Base-by-base conservation (phyloP, 2,329 filamentous ascomycete species). In the Monosporascus sp. region DNA sequence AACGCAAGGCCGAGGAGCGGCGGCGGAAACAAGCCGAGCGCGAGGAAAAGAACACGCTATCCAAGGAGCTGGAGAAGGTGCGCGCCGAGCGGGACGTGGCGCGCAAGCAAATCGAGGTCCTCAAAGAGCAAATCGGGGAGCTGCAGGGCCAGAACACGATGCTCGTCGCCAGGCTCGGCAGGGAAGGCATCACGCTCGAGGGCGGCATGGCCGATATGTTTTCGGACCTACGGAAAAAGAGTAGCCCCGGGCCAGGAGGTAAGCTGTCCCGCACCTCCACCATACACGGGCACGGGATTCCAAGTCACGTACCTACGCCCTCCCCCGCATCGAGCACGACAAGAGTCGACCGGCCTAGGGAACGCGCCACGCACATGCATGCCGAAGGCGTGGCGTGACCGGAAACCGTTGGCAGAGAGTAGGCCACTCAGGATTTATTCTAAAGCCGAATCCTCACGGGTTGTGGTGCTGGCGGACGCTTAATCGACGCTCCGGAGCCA, bases 131-230 rank as follows among this genome's bases (percentile, higher is more conserved):
- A 61, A 75, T 84, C 1, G 79, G 81, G 7, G 76, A 82, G 60
- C 66, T 86, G 45, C 82, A 86, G 70, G 69, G 72, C 1, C 77
- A 85, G 68, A 85, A 85, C 60, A 85, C 82, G 3, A 72, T 73
- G 70, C 70, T 86, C 2, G 80, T 79, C 1, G 80, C 79, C 7
- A 73, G 71, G 58, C 59, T 85, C 48, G 81, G 81, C n/a, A 75
- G 66, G 57, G 53, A 74, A 53, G 72, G 71, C 1, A 52, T 66
- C 40, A 46, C 43, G 5, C 27, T 55, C 14, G 54, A 51, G 20
- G 49, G 51, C 9, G 27, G 56, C 11, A 46, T 46, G 14, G 41
- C 41, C 43, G 20, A 22, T 9, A 27, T 22, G 17, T 16, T 46
- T 20, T 46, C 43, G 11, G 43, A 46, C 14, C 22, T 7, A n/a